These are phyloP conservation scores for Bryum argenteum DNA, from an alignment of 225 moss, liverwort and hornwort species.

Conservation along the genomic window DNA sequence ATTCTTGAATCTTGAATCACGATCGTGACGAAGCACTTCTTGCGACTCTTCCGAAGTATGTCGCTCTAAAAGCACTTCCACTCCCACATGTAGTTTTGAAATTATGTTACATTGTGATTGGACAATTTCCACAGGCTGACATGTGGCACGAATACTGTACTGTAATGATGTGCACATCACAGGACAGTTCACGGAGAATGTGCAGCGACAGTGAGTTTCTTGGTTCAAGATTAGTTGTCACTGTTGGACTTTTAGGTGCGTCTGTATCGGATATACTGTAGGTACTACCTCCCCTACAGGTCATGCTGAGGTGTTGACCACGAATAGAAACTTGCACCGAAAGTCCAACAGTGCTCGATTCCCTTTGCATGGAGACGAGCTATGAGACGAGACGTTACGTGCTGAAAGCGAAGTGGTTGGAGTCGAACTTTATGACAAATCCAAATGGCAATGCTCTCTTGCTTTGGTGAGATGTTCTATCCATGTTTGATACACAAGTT, in stretches of 20 bases:
- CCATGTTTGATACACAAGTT: too few species aligned
- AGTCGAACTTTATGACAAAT: too few species aligned
- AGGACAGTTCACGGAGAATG: not conserved
- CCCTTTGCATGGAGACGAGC: not conserved
- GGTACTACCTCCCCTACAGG: not conserved
- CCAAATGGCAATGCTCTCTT: too few species aligned
- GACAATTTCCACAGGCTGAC: not conserved
- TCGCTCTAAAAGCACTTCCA: too few species aligned
- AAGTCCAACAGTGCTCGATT: not conserved
- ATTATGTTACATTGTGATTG: not conserved
- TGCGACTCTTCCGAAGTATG: too few species aligned
- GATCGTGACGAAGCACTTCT: not conserved
- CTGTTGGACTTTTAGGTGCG: too few species aligned
- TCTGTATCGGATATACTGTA: too few species aligned
- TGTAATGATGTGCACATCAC: not conserved
- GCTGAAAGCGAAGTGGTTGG: not conserved
- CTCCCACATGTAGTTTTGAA: too few species aligned
- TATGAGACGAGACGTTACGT: not conserved
- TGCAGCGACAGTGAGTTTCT: not conserved
- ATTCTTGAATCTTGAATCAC: slow-evolving; percentile 19
- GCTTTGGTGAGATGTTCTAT: too few species aligned
- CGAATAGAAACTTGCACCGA: not conserved
- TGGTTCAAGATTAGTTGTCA: not conserved
- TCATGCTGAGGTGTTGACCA: not conserved
- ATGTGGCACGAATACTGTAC: not conserved